A percentile compares a stretch with the other conserved stretches of the same genome.
phyloP scores from a whole-genome alignment of 768 basidiomycete genomes.

The Naematelia aurantialba region DNA sequence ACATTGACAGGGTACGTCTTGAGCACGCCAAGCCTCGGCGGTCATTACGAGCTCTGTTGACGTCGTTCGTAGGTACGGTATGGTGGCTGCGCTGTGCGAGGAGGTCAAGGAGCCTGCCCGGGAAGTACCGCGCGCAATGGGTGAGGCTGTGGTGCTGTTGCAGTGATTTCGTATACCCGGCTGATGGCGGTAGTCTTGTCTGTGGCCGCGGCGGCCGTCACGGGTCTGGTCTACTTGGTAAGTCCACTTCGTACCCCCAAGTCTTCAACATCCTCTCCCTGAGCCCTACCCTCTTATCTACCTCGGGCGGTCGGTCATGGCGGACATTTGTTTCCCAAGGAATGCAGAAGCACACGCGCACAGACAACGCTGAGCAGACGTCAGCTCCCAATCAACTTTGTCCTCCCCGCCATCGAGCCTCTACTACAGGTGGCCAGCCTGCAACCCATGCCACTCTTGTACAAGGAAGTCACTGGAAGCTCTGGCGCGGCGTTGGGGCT shows the following conservation, averaged over 20 bases:
- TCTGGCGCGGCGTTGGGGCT: constrained; percentile 63
- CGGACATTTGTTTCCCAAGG: too few relatives aligned
- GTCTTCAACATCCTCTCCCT: background rate
- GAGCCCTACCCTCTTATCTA: background rate
- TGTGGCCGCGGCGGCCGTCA: constrained; percentile 26
- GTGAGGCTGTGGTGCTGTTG: background rate
- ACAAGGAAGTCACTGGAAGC: constrained; percentile 62
- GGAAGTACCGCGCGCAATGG: background rate
- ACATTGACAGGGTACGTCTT: constrained; percentile 11
- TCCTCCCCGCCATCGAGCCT: constrained; percentile 59
- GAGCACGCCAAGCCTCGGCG: constrained; percentile 59
- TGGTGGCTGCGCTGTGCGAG: background rate
- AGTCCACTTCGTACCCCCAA: background rate
- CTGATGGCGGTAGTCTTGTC: constrained; percentile 24
- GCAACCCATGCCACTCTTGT: constrained; percentile 64
- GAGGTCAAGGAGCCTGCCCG: background rate
- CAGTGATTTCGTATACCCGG: too few relatives aligned
- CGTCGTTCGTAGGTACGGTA: background rate
- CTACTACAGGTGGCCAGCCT: constrained; percentile 61
- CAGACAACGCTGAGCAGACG: constrained; percentile 21
- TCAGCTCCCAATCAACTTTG: constrained; percentile 64
- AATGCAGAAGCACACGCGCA: background rate
- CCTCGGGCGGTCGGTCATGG: too few relatives aligned
- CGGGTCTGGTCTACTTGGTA: constrained; percentile 1
- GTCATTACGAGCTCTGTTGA: background rate